These are phyloP conservation scores for Lathyrus oleraceus DNA, from an alignment of 306 rosid genomes.

Conservation along the genomic window DNA sequence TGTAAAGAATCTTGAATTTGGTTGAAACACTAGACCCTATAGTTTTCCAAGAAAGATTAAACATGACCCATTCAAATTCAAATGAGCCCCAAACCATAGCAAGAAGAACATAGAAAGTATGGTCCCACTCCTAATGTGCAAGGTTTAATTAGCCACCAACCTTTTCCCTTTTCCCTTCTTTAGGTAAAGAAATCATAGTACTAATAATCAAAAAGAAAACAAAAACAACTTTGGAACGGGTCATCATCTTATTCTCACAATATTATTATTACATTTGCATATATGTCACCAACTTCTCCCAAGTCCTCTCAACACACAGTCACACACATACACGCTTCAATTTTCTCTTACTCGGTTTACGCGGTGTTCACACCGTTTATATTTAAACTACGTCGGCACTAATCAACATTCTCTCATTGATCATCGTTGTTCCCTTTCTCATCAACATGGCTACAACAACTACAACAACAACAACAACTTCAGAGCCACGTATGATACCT, in stretches of 20 bases:
- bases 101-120: background rate
- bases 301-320: background rate
- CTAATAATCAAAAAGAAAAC: background rate
- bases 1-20: background rate
- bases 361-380: background rate
- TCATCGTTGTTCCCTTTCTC: background rate
- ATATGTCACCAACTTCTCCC: background rate
- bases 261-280: too few species aligned
- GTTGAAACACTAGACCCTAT: background rate
- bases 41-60: background rate
- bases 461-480: background rate
- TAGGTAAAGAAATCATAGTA: background rate
- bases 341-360: constrained; percentile 31
- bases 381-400: constrained; percentile 42
- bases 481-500: constrained; percentile 31
- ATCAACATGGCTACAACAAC: constrained; percentile 5
- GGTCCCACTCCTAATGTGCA: background rate
- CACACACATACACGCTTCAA: background rate
- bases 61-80: constrained; percentile 1
- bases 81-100: background rate
- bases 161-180: background rate
- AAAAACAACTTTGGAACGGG: background rate
- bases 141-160: background rate
- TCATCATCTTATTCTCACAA: background rate
- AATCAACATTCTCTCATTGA: background rate